Base-by-base conservation (phyloP, 352 stramenopile species). In the Phytophthora pseudosyringae region DNA sequence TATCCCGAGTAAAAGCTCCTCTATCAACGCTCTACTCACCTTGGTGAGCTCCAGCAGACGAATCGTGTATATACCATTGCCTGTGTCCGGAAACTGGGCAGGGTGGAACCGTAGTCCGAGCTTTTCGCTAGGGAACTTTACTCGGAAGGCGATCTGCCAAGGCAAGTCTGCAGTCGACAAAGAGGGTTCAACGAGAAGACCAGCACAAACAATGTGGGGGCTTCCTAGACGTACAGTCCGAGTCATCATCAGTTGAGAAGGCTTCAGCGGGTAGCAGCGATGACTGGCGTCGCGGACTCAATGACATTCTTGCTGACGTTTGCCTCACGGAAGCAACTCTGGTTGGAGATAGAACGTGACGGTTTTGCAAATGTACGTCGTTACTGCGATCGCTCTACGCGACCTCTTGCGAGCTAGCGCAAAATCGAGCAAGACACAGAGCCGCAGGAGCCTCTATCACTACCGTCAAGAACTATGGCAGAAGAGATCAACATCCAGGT, bases 61-160 rank as follows among this genome's bases (percentile, higher is more conserved):
- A 38, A 95, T 90, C 16, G 69, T 92, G 64, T 95, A 95, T 16
- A 93, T 59, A n/a, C 86, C 86, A 50, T 95, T 95, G 32, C 86
- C 86, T 13, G 84, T 95, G 72, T 93, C 84, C 1, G 86, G 84
- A 26, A 85, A 91, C 55, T 92, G 82, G 31, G 86, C 84, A 1
- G 83, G 74, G 28, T 93, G 81, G 69, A 95, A 93, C 40, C 86
- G 86, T 25, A 95, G 52, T 0, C 86, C 86, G 7, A 91, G 78
- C 64, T 91, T 95, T 5, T 93, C 81, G 40, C 76, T 82, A n/a
- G 78, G 71, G 57, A 94, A 95, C 62, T 91, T 84, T 46, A 95
- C 86, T 47, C 81, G 83, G 51, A 95, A 93, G 12, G 86, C 83
- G 59, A 95, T 90, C 56, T 91, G 88, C 84, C 86, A 95, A 16